These are phyloP conservation scores for Tetrapyrgos nigripes DNA, from an alignment of 1,284 basidiomycete species.

Conservation along the genomic window DNA sequence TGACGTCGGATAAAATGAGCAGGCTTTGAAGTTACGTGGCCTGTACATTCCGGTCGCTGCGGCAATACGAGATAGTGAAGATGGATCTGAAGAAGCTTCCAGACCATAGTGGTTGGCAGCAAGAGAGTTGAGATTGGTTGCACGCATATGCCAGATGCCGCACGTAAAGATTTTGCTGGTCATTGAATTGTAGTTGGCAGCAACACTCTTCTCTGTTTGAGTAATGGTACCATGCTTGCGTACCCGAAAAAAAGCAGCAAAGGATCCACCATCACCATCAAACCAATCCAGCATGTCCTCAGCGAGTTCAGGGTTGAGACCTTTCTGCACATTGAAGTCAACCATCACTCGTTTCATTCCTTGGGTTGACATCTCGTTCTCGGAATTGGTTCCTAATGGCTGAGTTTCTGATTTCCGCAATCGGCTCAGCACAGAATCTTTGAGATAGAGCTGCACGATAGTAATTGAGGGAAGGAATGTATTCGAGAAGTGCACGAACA, in stretches of 20 bases:
- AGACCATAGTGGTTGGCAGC: conserved; percentile 10
- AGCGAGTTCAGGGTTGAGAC: not conserved
- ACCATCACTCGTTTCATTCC: conserved; percentile 9
- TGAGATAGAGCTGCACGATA: not conserved
- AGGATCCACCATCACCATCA: not conserved
- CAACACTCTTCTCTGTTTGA: not conserved
- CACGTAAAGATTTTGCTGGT: not conserved
- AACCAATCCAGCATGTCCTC: not conserved
- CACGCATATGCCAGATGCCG: conserved; percentile 4
- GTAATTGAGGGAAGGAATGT: not conserved
- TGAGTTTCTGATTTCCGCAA: not conserved
- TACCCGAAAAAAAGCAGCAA: not conserved
- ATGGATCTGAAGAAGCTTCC: conserved; percentile 10
- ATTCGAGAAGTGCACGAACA: not conserved
- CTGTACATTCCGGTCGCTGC: conserved; percentile 1
- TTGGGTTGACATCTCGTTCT: conserved; percentile 8
- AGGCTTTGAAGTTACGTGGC: not conserved
- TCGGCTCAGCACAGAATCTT: not conserved
- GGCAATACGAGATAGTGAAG: conserved; percentile 9
- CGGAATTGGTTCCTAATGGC: conserved; percentile 9
- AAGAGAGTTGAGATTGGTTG: conserved; percentile 3
- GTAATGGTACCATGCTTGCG: not conserved
- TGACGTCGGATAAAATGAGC: conserved; percentile 16
- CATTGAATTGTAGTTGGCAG: not conserved
- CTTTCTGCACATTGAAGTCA: conserved; percentile 10